phyloP scores from a whole-genome alignment of 2,329 filamentous ascomycete species.

The Microsporum ferrugineum region DNA sequence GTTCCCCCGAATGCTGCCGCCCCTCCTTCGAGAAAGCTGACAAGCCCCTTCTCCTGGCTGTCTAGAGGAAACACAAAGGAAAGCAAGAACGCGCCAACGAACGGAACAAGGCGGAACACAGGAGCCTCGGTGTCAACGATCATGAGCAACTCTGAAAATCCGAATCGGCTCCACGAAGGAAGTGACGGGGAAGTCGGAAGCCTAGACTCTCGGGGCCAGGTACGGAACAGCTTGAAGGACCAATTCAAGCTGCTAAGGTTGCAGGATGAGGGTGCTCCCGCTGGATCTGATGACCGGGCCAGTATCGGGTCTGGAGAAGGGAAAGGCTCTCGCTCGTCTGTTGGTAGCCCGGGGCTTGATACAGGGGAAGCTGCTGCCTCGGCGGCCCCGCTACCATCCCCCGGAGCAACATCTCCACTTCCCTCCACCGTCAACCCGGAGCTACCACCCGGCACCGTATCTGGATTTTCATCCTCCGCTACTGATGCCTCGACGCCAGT shows the following conservation, averaged over 20 bases:
- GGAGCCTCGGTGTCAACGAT: conserved; percentile 68
- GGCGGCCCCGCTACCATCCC: conserved; percentile 13
- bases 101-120: conserved; percentile 54
- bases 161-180: conserved; percentile 61
- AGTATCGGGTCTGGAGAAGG: conserved; percentile 35
- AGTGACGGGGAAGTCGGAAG: conserved; percentile 44
- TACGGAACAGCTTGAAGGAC: conserved; percentile 59
- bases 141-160: conserved; percentile 67
- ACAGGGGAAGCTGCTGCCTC: conserved; percentile 34
- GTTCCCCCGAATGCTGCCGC: conserved; percentile 28
- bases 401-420: conserved; percentile 28
- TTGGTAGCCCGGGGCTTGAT: conserved; percentile 40
- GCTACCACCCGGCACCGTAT: conserved; percentile 73
- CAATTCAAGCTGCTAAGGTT: conserved; percentile 67
- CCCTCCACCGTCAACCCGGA: conserved; percentile 56
- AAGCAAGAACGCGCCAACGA: conserved; percentile 43
- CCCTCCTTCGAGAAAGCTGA: conserved; percentile 55
- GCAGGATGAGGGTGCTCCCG: conserved; percentile 57
- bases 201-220: conserved; percentile 37
- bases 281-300: conserved; percentile 45
- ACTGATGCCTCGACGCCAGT: conserved; percentile 57
- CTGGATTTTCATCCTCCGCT: conserved; percentile 62
- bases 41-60: conserved; percentile 78
- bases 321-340: conserved; percentile 30
- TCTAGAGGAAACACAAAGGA: conserved; percentile 55